Conservation (phyloP, 768 basidiomycete genomes). For the Grammothele lineata region DNA sequence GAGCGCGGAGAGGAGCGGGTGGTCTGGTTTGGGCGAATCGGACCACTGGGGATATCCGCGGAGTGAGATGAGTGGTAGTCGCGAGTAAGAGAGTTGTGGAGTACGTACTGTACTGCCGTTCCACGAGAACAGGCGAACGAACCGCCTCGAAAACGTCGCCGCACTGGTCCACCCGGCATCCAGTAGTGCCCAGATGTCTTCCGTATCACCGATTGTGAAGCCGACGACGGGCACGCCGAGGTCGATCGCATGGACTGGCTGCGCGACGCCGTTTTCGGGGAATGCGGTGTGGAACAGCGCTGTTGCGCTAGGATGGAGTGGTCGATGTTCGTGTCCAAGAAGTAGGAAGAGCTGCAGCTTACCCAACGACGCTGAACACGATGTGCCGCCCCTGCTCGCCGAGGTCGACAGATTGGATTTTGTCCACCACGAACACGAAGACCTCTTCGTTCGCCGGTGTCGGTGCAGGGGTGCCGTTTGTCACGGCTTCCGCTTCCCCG, state of each 20-base stretch:
- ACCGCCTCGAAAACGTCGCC: neutral
- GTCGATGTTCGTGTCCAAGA: neutral
- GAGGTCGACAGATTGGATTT: constrained; percentile 45
- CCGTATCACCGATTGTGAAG: constrained; percentile 40
- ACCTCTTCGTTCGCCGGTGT: constrained; percentile 14
- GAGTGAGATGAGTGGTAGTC: no score
- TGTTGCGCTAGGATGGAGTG: constrained; percentile 45
- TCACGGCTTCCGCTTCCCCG: constrained; percentile 1
- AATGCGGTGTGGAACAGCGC: constrained; percentile 55
- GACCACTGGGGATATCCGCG: no score
- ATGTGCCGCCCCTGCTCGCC: constrained; percentile 35
- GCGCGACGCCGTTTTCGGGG: constrained; percentile 11
- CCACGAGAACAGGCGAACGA: constrained; percentile 25
- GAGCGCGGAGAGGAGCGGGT: no score
- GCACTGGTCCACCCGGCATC: constrained; percentile 38
- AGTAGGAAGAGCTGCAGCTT: constrained; percentile 20
- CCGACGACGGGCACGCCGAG: constrained; percentile 58
- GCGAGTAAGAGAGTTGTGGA: no score
- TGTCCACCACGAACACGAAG: constrained; percentile 51
- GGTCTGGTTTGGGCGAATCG: constrained; percentile 37
- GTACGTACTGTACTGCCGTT: constrained; percentile 36
- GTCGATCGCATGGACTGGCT: constrained; percentile 33
- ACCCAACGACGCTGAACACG: constrained; percentile 76
- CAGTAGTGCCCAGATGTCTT: constrained; percentile 42
- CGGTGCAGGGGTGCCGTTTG: neutral